These are phyloP conservation scores for Neurospora africana DNA, from an alignment of 495 filamentous ascomycete species.

Conservation along the genomic window DNA sequence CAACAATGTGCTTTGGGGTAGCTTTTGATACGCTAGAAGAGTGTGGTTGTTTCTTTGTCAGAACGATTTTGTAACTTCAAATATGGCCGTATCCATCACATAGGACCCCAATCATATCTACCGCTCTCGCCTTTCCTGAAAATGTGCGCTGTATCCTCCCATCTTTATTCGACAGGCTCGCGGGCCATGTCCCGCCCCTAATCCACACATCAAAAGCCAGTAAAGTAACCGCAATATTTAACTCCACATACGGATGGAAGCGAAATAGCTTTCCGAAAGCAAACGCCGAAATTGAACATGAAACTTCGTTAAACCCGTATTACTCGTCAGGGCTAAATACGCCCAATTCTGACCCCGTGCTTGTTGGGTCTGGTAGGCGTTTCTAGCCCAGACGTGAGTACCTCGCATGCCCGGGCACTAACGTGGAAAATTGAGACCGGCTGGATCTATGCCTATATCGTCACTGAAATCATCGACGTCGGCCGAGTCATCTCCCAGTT, in stretches of 20 bases:
- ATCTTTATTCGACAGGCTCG: not conserved
- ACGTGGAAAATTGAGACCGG: not conserved
- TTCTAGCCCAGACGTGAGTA: not conserved
- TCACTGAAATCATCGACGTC: not conserved
- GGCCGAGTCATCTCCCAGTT: not conserved
- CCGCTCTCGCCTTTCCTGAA: not conserved
- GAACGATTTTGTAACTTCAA: not conserved
- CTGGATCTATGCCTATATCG: conserved; percentile 8
- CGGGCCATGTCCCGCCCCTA: not conserved
- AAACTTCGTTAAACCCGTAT: not conserved
- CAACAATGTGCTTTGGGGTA: not conserved
- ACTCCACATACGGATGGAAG: not conserved
- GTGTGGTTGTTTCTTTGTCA: not conserved
- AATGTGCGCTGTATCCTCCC: not conserved
- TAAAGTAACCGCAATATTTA: not conserved
- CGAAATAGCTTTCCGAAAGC: not conserved
- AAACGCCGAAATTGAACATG: not conserved
- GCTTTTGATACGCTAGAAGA: not conserved
- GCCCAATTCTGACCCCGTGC: not conserved
- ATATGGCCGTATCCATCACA: not conserved
- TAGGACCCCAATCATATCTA: not conserved
- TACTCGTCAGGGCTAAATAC: not conserved
- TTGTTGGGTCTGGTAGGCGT: not conserved
- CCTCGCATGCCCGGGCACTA: not conserved
- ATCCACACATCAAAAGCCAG: not conserved